Evolutionary conservation across 495 filamentous ascomycete genomes (phyloP).

Genomic region (Amphirosellinia nigrospora): DNA sequence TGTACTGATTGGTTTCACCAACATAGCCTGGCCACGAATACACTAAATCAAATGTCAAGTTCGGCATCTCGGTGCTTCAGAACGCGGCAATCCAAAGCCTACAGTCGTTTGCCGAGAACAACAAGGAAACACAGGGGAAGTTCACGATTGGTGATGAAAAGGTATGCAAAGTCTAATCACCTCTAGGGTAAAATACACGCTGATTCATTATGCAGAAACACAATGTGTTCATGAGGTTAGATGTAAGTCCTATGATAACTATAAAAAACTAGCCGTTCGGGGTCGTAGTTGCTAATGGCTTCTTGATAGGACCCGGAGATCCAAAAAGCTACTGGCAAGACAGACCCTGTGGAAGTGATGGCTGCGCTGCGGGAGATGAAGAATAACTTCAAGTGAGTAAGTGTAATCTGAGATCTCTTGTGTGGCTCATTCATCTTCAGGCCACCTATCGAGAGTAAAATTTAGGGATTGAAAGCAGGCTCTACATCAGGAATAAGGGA

Average conservation of each 20-base stretch:
- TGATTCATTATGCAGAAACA: conserved; percentile 65
- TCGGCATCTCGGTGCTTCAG: conserved; percentile 74
- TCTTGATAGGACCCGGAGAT: conserved; percentile 76
- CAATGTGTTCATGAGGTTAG: conserved; percentile 94
- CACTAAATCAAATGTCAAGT: conserved; percentile 92
- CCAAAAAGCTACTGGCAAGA: conserved; percentile 83
- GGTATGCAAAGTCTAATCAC: conserved; percentile 52
- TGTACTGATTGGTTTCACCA: background rate
- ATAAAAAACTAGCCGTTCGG: background rate
- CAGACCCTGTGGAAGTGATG: conserved; percentile 86
- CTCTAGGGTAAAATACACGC: conserved; percentile 13
- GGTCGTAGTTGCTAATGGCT: background rate
- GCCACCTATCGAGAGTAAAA: conserved; percentile 36
- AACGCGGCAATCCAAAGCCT: conserved; percentile 79
- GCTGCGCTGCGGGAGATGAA: conserved; percentile 88
- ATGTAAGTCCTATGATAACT: conserved; percentile 59
- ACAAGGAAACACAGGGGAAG: conserved; percentile 89
- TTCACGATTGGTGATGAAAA: conserved; percentile 99
- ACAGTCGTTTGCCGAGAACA: conserved; percentile 73
- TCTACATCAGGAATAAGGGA: background rate
- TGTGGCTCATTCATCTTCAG: conserved; percentile 18
- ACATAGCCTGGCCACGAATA: conserved; percentile 91
- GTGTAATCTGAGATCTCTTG: conserved; percentile 23
- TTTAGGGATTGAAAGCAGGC: conserved; percentile 21
- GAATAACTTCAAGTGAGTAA: conserved; percentile 76